Evolutionary conservation across 768 basidiomycete species (phyloP), one percentile per base, ranked within the genome.

Genomic region (Boletus insuetus): DNA sequence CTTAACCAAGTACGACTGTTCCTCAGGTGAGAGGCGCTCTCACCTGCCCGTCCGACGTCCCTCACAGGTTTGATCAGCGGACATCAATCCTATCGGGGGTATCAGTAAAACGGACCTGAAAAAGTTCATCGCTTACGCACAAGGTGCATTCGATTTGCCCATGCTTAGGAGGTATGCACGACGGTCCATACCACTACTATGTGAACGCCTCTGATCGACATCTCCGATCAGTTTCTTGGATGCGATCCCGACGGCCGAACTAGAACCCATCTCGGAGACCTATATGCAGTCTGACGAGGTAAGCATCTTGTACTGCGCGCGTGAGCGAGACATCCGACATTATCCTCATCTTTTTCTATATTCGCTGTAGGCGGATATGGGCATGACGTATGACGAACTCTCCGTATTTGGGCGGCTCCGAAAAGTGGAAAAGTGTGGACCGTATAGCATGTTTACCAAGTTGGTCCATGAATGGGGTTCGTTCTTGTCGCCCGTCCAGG

Each of bases 101-200:
- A 98, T 99, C 68, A 96, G 93, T 70, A 98, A 99, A 74, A 94
- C 94, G 0, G 97, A 98, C 71, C 74, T 98, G 54, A 99, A 97
- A 77, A 87, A 86, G 61, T 98, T 98, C 69, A 97, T 99, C 58
- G 86, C 85, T 0, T 94, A 87, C 61, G 94, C 93, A 1, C 76
- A 82, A 56, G 77, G 74, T 50, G 77, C 84, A 1, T 97, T 98
- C 62, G 84, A 94, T 32, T 74, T 99, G 37, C 95, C 95, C 0
- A 82, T 98, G 53, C 77, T 99, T 42, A 77, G 75, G 35, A 83
- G 83, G 96, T 93, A 56, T 19, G 75, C 29, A 29, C 29, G 29
- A 29, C 29, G 29, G 29, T 29, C 29, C 29, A 29, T 29, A 29
- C 24, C 6, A 66, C 19, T 22, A n/a, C n/a, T 24, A 11, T 12